These are phyloP conservation scores for Purshia tridentata DNA, from an alignment of 306 rosid species.

Conservation along the genomic window DNA sequence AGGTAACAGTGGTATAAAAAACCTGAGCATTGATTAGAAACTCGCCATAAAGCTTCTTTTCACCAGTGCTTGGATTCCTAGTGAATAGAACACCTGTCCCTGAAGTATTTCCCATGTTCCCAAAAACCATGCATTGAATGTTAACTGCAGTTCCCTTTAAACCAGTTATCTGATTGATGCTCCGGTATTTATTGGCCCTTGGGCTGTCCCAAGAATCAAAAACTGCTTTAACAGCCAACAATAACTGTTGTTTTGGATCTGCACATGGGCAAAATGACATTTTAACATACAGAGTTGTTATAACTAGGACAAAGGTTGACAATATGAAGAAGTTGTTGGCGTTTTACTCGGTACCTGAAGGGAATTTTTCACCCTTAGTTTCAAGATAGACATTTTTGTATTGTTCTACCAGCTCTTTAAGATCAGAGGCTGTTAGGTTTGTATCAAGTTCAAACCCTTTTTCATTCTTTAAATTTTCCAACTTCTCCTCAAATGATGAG, in stretches of 20 bases:
- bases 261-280: conserved; percentile 22
- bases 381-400: conserved; percentile 73
- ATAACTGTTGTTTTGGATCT: conserved; percentile 92
- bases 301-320: conserved; percentile 9
- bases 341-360: conserved; percentile 66
- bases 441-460: conserved; percentile 69
- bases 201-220: conserved; percentile 98
- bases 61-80: conserved; percentile 97
- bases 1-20: conserved; percentile 26
- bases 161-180: conserved; percentile 83
- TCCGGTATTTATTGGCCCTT: conserved; percentile 84
- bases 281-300: conserved; percentile 10
- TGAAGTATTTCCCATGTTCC: conserved; percentile 93
- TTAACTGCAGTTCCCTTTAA: conserved; percentile 93
- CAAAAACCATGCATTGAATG: conserved; percentile 94
- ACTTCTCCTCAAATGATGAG: conserved; percentile 78
- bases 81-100: conserved; percentile 98
- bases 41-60: conserved; percentile 91
- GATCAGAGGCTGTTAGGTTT: conserved; percentile 67
- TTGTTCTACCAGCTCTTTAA: conserved; percentile 77
- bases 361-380: conserved; percentile 67
- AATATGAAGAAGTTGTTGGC: conserved; percentile 19
- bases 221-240: conserved; percentile 80
- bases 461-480: conserved; percentile 54
- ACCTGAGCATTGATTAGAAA: conserved; percentile 98